Percentiles rank a stretch among this genome's conserved stretches.
Evolutionary conservation across 2,329 filamentous ascomycete genomes (phyloP).

Genomic region (Trichophyton mentagrophytes): DNA sequence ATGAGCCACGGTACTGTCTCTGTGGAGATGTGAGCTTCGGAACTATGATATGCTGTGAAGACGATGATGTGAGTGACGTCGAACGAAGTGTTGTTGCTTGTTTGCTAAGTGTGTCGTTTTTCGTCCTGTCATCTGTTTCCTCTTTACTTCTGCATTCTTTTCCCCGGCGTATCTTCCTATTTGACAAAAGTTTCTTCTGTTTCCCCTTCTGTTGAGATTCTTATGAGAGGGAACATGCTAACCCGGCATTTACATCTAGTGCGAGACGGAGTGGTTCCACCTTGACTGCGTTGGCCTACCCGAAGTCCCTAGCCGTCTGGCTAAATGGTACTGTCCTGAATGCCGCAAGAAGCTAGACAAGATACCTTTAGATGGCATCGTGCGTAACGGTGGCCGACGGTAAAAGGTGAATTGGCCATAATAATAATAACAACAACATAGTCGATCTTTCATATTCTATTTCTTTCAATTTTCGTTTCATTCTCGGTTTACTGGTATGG

Average conservation of each 20-base stretch:
- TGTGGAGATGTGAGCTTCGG: slow-evolving; percentile 53
- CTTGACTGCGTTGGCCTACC: slow-evolving; percentile 47
- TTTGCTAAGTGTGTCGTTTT: slow-evolving; percentile 16
- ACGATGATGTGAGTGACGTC: slow-evolving; percentile 38
- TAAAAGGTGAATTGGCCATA: slow-evolving; percentile 7
- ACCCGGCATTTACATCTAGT: slow-evolving; percentile 27
- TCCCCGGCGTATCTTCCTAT: background rate
- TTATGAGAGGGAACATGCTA: background rate
- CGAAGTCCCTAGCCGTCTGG: slow-evolving; percentile 46
- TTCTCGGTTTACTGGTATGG: background rate
- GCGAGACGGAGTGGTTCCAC: slow-evolving; percentile 56
- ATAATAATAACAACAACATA: background rate
- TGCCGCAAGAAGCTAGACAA: slow-evolving; percentile 41
- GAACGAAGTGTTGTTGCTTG: slow-evolving; percentile 1
- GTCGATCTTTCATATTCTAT: background rate
- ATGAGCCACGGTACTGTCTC: slow-evolving; percentile 52
- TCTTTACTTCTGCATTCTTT: background rate
- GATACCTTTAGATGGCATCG: slow-evolving; percentile 27
- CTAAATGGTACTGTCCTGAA: slow-evolving; percentile 55
- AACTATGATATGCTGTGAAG: slow-evolving; percentile 54
- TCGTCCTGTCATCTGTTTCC: slow-evolving; percentile 2
- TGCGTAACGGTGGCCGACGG: slow-evolving; percentile 25
- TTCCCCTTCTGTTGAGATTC: background rate
- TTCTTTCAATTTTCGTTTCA: background rate
- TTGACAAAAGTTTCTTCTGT: background rate